Evolutionary conservation across 192 early-diverging fungal species (phyloP), one percentile per base, ranked within the genome.

Genomic region (Entrophospora sp.): DNA sequence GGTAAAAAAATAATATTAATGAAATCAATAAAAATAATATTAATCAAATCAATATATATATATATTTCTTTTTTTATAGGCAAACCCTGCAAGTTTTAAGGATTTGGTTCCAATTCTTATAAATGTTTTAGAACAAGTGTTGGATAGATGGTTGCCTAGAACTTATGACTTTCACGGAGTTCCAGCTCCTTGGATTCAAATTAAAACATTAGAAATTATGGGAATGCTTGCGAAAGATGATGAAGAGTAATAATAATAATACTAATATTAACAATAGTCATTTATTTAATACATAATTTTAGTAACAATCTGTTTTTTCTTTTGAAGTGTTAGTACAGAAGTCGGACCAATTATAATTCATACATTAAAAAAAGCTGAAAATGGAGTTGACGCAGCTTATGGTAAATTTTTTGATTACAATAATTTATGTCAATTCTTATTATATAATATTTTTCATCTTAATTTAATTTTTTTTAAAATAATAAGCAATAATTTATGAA

Each of bases 111-210:
- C 76, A 7, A 61, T 49, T 1, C 52, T 83, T 1, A 42, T 74
- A 27, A 67, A 46, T 27, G 71, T 79, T 25, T 58, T 77, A 30
- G 71, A 75, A 64, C 75, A 83, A 27, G 74, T 83, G 5, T 32
- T 80, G n/a, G 73, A 78, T 38, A 67, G 72, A 24, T 77, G 67
- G 32, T 60, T 83, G 20, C 77, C 75, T 22, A 73, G 70, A 14
- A 69, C 71, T 7, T 83, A 76, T 58, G 66, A 72, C 22, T 83
- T 80, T 66, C 81, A 83, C 57, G 75, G 75, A n/a, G 75, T 71
- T 9, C 58, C 75, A 16, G 79, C 81, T 2, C 81, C 81, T 1
- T 83, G 81, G 81, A 77, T 80, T 32, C 81, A 83, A 52, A 70
- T 83, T 30, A 58, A 73, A n/a, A 75, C 75, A 48, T 55, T 83